A percentile compares a stretch with the other conserved stretches of the same genome.
These are phyloP conservation scores for Mycena maculata DNA, from an alignment of 768 basidiomycete genomes.

Conservation along the genomic window DNA sequence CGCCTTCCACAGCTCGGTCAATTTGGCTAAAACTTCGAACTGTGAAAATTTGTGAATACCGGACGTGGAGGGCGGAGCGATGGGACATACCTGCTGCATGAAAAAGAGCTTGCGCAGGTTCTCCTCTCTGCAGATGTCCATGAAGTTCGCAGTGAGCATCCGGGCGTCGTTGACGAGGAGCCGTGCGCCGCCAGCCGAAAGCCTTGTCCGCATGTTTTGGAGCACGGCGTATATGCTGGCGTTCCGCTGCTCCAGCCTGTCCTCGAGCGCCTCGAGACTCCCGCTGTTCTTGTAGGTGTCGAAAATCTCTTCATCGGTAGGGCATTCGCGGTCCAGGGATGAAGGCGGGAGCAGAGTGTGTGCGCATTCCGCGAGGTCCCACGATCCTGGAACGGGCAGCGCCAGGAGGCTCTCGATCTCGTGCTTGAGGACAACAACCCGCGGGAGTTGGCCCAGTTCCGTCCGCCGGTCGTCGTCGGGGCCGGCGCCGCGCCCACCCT, in stretches of 20 bases:
- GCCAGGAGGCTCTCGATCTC: slow-evolving; percentile 59
- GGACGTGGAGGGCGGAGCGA: not conserved
- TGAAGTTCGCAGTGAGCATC: slow-evolving; percentile 52
- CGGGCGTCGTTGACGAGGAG: slow-evolving; percentile 59
- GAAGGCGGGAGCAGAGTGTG: slow-evolving; percentile 40
- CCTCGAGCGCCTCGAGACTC: slow-evolving; percentile 35
- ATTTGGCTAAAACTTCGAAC: slow-evolving; percentile 62
- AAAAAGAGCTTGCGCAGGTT: slow-evolving; percentile 63
- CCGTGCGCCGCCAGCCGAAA: slow-evolving; percentile 38
- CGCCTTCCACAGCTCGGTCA: slow-evolving; percentile 59
- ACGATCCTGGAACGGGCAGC: slow-evolving; percentile 60
- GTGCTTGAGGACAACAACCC: slow-evolving; percentile 57
- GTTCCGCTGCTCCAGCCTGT: slow-evolving; percentile 49
- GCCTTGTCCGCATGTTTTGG: slow-evolving; percentile 45
- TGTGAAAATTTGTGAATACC: slow-evolving; percentile 30
- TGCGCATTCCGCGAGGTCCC: slow-evolving; percentile 58
- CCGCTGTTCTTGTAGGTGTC: slow-evolving; percentile 41
- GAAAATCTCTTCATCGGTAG: slow-evolving; percentile 55
- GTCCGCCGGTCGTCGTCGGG: slow-evolving; percentile 42
- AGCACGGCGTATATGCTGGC: slow-evolving; percentile 49
- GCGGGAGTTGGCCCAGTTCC: slow-evolving; percentile 58
- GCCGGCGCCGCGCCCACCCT: slow-evolving; percentile 35
- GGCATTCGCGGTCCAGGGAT: slow-evolving; percentile 39
- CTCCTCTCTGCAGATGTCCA: slow-evolving; percentile 59
- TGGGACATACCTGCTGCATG: slow-evolving; percentile 61